Evolutionary conservation across 2,329 filamentous ascomycete genomes (phyloP).

Genomic region (Domatiomyces globalis): DNA sequence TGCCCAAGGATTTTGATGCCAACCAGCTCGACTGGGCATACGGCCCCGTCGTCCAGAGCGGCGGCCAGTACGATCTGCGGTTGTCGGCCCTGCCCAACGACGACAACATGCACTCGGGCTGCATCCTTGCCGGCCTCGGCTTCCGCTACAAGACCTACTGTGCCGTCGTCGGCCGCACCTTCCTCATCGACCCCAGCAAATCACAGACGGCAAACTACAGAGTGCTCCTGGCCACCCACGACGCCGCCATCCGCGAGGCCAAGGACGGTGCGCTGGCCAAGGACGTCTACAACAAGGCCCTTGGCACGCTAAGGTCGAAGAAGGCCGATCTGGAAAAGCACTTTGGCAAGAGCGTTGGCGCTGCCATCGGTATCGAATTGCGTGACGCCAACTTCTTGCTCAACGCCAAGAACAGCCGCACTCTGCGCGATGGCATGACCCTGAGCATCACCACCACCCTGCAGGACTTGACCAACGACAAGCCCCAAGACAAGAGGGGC

Average conservation of each 20-base stretch:
- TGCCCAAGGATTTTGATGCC: constrained; percentile 75
- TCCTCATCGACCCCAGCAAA: constrained; percentile 93
- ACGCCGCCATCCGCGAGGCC: constrained; percentile 77
- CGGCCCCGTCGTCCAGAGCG: constrained; percentile 82
- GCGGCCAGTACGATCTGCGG: constrained; percentile 84
- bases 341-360: constrained; percentile 83
- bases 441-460: constrained; percentile 81
- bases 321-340: constrained; percentile 93
- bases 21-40: constrained; percentile 88
- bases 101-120: constrained; percentile 65
- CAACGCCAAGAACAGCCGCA: constrained; percentile 71
- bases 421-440: constrained; percentile 93
- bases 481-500: constrained; percentile 78
- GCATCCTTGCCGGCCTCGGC: constrained; percentile 84
- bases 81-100: constrained; percentile 62
- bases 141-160: constrained; percentile 93
- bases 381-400: constrained; percentile 70
- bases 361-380: constrained; percentile 83
- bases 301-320: constrained; percentile 67
- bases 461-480: constrained; percentile 73
- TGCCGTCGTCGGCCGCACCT: constrained; percentile 82
- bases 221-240: constrained; percentile 69
- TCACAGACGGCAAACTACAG: constrained; percentile 91
- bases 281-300: constrained; percentile 81
- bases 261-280: constrained; percentile 74